Percentiles rank a stretch among this genome's conserved stretches.
Conservation (phyloP, 768 basidiomycete species). For the Butyriboletus loyo region DNA sequence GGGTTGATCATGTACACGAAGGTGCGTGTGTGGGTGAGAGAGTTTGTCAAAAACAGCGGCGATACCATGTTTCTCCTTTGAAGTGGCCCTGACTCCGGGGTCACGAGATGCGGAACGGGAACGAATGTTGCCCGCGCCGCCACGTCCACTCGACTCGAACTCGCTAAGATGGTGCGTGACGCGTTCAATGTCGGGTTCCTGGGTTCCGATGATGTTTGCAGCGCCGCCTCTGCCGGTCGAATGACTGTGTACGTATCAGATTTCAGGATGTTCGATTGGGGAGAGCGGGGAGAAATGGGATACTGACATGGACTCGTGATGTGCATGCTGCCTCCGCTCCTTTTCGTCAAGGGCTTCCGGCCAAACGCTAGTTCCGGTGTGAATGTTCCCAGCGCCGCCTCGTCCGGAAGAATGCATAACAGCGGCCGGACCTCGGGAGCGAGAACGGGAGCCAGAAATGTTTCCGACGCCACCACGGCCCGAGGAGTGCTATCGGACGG, state of each 20-base stretch:
- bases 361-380: constrained; percentile 24
- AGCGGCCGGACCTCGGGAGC: constrained; percentile 37
- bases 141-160: constrained; percentile 50
- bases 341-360: constrained; percentile 32
- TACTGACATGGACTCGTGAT: constrained; percentile 42
- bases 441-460: constrained; percentile 50
- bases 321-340: constrained; percentile 30
- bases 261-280: neutral
- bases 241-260: constrained; percentile 41
- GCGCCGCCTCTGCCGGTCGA: constrained; percentile 69
- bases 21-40: constrained; percentile 19
- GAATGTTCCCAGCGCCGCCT: constrained; percentile 63
- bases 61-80: constrained; percentile 32
- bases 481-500: constrained; percentile 45
- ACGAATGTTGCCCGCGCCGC: constrained; percentile 61
- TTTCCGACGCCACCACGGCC: constrained; percentile 70
- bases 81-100: constrained; percentile 18
- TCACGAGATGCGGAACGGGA: constrained; percentile 35
- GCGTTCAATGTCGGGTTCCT: constrained; percentile 39
- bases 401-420: constrained; percentile 53
- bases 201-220: constrained; percentile 50
- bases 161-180: constrained; percentile 23
- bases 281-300: neutral
- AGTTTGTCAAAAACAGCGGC: constrained; percentile 30
- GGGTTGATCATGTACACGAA: neutral